Evolutionary conservation across 2,329 filamentous ascomycete species (phyloP).

Genomic region (Talaromyces verruculosus): DNA sequence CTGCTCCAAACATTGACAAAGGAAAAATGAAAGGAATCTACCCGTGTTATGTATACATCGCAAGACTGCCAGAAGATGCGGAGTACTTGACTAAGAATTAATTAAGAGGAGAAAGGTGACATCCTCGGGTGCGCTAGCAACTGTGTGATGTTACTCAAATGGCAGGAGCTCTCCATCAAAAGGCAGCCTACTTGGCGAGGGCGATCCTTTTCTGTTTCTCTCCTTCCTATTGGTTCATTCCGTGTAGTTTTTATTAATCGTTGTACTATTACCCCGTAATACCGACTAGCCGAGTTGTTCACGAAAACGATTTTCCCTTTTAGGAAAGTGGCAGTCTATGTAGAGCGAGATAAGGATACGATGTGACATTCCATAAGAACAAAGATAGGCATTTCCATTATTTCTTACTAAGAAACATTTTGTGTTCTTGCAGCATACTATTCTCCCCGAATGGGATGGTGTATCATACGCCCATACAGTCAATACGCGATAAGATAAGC

Average conservation of each 20-base stretch:
- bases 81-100: background rate
- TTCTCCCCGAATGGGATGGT: background rate
- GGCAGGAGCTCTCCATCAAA: background rate
- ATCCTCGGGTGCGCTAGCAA: background rate
- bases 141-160: conserved; percentile 5
- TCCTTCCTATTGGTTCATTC: background rate
- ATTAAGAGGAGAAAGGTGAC: conserved; percentile 7
- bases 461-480: background rate
- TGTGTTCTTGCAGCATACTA: background rate
- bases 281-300: background rate
- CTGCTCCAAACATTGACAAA: background rate
- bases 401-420: background rate
- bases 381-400: background rate
- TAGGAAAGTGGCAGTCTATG: background rate
- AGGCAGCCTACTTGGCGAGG: conserved; percentile 3
- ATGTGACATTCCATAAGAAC: background rate
- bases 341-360: background rate
- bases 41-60: background rate
- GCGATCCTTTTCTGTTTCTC: background rate
- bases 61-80: background rate
- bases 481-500: conserved; percentile 8
- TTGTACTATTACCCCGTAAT: background rate
- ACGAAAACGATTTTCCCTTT: background rate
- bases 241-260: background rate
- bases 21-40: background rate